Percentiles rank a stretch among this genome's conserved stretches.
These are phyloP conservation scores for Cyberlindnera samutprakarnensis DNA, from an alignment of 805 yeast genomes.

Conservation along the genomic window DNA sequence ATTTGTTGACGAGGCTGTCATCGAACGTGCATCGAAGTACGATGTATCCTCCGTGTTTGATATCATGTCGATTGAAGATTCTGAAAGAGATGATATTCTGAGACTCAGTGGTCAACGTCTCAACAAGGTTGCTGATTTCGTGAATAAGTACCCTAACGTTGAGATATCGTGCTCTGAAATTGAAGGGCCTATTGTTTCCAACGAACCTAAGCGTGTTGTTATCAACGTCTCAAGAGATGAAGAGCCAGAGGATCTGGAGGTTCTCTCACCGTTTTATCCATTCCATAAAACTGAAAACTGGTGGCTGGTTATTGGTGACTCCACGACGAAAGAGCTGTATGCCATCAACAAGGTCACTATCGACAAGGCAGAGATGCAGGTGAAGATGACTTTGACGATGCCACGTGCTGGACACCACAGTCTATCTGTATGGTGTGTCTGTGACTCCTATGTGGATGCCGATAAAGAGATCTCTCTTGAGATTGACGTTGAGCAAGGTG, in stretches of 20 bases:
- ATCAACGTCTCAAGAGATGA: slow-evolving; percentile 65
- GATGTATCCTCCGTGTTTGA: slow-evolving; percentile 72
- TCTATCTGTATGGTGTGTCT: slow-evolving; percentile 74
- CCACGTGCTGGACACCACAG: slow-evolving; percentile 55
- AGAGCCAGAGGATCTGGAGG: slow-evolving; percentile 59
- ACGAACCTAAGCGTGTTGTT: slow-evolving; percentile 39
- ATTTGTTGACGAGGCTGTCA: slow-evolving; percentile 41
- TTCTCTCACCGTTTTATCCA: slow-evolving; percentile 55
- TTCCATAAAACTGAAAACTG: slow-evolving; percentile 55
- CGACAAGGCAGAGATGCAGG: slow-evolving; percentile 41
- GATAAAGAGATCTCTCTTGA: slow-evolving; percentile 71
- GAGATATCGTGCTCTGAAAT: slow-evolving; percentile 52
- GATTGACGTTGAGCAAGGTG: slow-evolving; percentile 33
- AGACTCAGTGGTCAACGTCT: slow-evolving; percentile 45
- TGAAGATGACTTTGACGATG: slow-evolving; percentile 47
- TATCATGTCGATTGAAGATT: slow-evolving; percentile 68
- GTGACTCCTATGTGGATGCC: slow-evolving; percentile 89
- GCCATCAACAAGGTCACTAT: slow-evolving; percentile 64
- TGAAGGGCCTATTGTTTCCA: slow-evolving; percentile 33
- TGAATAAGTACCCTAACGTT: slow-evolving; percentile 82
- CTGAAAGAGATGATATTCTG: slow-evolving; percentile 55
- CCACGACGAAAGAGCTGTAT: slow-evolving; percentile 48
- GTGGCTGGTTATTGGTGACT: slow-evolving; percentile 87
- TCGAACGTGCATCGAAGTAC: slow-evolving; percentile 45
- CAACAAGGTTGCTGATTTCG: slow-evolving; percentile 73